Percentiles rank a stretch among this genome's conserved stretches.
phyloP scores from a whole-genome alignment of 148 eudicot species.

The Fallopia convolvulus region DNA sequence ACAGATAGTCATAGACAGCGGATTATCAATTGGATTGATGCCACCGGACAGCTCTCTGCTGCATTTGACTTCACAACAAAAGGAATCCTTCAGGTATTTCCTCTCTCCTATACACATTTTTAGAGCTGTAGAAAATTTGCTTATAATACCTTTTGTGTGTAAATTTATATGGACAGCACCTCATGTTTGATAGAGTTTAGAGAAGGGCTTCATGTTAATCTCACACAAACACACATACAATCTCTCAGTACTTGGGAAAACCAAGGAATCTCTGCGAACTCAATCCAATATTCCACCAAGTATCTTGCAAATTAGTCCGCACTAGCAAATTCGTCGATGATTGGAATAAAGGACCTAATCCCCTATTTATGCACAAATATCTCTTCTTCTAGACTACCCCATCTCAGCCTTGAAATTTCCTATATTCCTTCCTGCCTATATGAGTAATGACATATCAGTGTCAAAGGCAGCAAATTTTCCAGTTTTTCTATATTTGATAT shows the following conservation, averaged over 20 bases:
- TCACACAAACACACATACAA: not conserved
- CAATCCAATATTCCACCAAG: not conserved
- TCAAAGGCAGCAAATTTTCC: not conserved
- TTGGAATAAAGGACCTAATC: not conserved
- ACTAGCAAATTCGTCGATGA: not conserved
- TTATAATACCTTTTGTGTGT: not conserved
- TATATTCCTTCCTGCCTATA: not conserved
- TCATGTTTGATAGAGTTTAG: not conserved
- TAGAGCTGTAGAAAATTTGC: not conserved
- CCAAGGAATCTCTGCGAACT: not conserved
- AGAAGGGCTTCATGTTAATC: not conserved
- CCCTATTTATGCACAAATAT: too few relatives aligned
- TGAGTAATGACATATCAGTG: not conserved
- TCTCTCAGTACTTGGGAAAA: not conserved
- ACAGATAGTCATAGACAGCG: conserved; percentile 96
- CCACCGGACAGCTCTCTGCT: conserved; percentile 69
- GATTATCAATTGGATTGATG: conserved; percentile 84
- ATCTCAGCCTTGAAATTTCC: not conserved
- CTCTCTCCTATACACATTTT: not conserved
- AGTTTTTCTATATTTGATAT: not conserved
- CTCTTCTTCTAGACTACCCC: not conserved
- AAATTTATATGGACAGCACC: not conserved
- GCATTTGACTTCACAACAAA: conserved; percentile 97
- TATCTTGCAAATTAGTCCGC: not conserved
- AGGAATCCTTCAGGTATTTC: conserved; percentile 79